Conservation (phyloP, 2,329 filamentous ascomycete species). For the Diaporthe batatas region DNA sequence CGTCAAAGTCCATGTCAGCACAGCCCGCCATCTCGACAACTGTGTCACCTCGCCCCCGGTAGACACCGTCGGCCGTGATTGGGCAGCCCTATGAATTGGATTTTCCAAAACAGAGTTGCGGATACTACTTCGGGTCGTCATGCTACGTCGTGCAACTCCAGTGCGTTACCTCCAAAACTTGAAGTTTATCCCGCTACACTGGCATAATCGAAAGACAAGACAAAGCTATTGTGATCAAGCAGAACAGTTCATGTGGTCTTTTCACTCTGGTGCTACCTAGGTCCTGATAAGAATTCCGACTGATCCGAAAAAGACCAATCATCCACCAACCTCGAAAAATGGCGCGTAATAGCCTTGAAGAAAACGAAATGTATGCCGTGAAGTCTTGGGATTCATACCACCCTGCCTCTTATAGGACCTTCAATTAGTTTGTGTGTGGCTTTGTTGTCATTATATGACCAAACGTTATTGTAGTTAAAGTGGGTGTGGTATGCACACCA, state of each 20-base stretch:
- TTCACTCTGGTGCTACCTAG: no score
- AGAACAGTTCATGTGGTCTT: background rate
- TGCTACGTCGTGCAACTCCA: background rate
- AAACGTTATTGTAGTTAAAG: background rate
- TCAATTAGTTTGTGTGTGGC: background rate
- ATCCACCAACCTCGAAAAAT: background rate
- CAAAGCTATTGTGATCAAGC: background rate
- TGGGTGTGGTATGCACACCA: background rate
- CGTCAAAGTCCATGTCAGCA: background rate
- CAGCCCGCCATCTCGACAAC: background rate
- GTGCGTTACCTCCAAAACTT: background rate
- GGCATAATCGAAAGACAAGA: no score
- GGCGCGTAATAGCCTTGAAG: background rate
- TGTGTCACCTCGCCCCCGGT: background rate
- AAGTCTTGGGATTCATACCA: background rate
- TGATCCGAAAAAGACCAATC: background rate
- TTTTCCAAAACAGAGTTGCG: background rate
- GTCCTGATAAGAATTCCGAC: background rate
- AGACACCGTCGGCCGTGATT: background rate
- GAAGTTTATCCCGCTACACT: background rate
- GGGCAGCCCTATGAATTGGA: slow-evolving; percentile 1
- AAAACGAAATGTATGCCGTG: background rate
- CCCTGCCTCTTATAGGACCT: background rate
- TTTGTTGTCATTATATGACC: background rate
- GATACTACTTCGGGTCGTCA: slow-evolving; percentile 9